Conservation (phyloP, 202 grass and related monocot genomes). For the Carex arenaria region DNA sequence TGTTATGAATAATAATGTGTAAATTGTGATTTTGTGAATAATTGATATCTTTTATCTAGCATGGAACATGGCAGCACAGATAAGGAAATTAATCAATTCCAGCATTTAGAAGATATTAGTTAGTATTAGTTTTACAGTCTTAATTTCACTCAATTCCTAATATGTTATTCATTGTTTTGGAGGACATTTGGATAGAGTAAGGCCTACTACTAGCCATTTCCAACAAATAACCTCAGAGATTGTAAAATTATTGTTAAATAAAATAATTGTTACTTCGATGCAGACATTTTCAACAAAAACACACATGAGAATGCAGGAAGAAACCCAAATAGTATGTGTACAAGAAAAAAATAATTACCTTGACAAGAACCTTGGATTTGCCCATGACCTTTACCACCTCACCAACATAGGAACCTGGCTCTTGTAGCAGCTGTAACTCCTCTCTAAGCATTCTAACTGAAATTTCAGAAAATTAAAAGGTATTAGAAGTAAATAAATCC, state of each 20-base stretch:
- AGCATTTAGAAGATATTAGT: not conserved
- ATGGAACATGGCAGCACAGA: not conserved
- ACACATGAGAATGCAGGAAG: not conserved
- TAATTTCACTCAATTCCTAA: not conserved
- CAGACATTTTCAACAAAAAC: not conserved
- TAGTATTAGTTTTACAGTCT: not conserved
- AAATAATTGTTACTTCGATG: not conserved
- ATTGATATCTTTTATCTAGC: not conserved
- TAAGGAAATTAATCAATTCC: not conserved
- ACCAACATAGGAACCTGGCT: slow-evolving; percentile 90
- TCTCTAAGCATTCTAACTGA: slow-evolving; percentile 84
- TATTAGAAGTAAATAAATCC: not conserved
- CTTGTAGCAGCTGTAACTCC: slow-evolving; percentile 83
- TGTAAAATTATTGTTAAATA: not conserved
- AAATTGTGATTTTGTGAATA: not conserved
- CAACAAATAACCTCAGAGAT: not conserved
- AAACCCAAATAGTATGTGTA: not conserved
- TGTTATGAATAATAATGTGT: not conserved
- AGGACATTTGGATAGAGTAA: not conserved
- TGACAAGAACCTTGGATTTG: slow-evolving; percentile 96
- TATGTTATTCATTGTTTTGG: not conserved
- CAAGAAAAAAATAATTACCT: slow-evolving; percentile 38
- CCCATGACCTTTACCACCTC: slow-evolving; percentile 99
- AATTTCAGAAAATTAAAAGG: slow-evolving; percentile 26
- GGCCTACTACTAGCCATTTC: not conserved